Conservation (phyloP, 345 rosid genomes). For the Kandelia obovata region DNA sequence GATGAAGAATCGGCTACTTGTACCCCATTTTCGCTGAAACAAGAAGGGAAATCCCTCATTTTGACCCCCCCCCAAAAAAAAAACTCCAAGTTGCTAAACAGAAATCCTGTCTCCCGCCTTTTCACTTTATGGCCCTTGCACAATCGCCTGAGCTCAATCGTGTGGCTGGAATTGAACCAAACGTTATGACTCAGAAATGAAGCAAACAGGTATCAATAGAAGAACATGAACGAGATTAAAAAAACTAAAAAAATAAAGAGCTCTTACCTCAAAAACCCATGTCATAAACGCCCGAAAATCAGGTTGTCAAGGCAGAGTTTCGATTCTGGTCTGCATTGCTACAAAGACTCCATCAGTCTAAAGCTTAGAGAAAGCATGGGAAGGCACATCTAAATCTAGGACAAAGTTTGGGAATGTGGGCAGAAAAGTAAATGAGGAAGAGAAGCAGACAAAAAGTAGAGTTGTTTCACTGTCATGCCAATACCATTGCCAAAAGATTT, state of each 20-base stretch:
- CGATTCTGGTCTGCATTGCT: constrained; percentile 28
- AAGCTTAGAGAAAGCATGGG: constrained; percentile 5
- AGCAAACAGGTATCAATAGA: constrained; percentile 2
- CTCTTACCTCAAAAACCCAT: constrained; percentile 33
- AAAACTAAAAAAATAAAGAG: neutral
- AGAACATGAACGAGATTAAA: constrained; percentile 3
- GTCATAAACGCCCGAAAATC: constrained; percentile 33
- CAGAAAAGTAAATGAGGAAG: constrained; percentile 23
- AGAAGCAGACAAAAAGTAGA: constrained; percentile 43
- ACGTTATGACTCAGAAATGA: constrained; percentile 7
- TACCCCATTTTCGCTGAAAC: constrained; percentile 90
- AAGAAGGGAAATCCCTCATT: constrained; percentile 96
- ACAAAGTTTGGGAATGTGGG: constrained; percentile 36
- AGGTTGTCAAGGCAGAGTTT: constrained; percentile 25
- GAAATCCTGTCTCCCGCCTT: constrained; percentile 15
- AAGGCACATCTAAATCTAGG: constrained; percentile 19
- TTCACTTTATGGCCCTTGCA: constrained; percentile 19
- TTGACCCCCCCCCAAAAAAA: constrained; percentile 5
- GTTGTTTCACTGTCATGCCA: constrained; percentile 42
- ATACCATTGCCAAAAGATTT: neutral
- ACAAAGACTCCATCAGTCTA: constrained; percentile 3
- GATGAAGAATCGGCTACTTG: constrained; percentile 82
- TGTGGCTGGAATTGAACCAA: constrained; percentile 32
- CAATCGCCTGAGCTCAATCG: constrained; percentile 32
- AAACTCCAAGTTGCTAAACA: constrained; percentile 16